phyloP scores from a whole-genome alignment of 768 basidiomycete species.

The Podaxis sp. region DNA sequence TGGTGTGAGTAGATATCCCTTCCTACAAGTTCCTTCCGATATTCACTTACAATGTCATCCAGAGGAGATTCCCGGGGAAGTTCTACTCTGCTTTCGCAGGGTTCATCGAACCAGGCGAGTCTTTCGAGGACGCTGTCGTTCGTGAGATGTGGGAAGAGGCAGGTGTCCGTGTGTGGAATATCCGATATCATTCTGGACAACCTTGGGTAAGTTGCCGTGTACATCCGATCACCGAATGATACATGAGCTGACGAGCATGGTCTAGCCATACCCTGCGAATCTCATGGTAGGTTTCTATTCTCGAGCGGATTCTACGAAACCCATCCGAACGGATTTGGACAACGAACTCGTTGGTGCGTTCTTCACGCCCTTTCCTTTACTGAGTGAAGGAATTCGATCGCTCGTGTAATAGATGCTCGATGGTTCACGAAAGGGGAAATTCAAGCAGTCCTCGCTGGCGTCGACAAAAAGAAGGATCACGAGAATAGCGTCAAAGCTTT shows the following conservation, averaged over 20 bases:
- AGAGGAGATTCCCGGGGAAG: slow-evolving; percentile 64
- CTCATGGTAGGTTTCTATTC: slow-evolving; percentile 92
- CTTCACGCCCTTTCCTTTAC: not conserved
- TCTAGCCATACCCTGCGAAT: slow-evolving; percentile 85
- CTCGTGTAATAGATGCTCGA: slow-evolving; percentile 64
- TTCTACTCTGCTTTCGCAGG: slow-evolving; percentile 93
- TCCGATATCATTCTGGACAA: slow-evolving; percentile 82
- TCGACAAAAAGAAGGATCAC: slow-evolving; percentile 19
- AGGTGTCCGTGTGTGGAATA: slow-evolving; percentile 81
- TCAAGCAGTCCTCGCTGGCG: slow-evolving; percentile 57
- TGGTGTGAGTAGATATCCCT: slow-evolving; percentile 50
- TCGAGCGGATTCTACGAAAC: slow-evolving; percentile 66
- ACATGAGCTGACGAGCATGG: not conserved
- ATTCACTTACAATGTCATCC: slow-evolving; percentile 12
- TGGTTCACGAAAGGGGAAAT: slow-evolving; percentile 86
- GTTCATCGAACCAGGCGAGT: slow-evolving; percentile 93
- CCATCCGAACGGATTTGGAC: slow-evolving; percentile 83
- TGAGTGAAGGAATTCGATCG: not conserved
- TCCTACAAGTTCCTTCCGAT: not conserved
- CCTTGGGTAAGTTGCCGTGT: slow-evolving; percentile 63
- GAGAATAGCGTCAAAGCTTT: slow-evolving; percentile 15
- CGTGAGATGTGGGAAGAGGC: slow-evolving; percentile 97
- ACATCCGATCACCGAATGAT: not conserved
- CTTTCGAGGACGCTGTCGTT: slow-evolving; percentile 89
- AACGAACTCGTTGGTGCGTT: slow-evolving; percentile 90